Evolutionary conservation across 371 early-diverging fungal genomes (phyloP), one percentile per base, ranked within the genome.

Genomic region (Mycotypha africana): DNA sequence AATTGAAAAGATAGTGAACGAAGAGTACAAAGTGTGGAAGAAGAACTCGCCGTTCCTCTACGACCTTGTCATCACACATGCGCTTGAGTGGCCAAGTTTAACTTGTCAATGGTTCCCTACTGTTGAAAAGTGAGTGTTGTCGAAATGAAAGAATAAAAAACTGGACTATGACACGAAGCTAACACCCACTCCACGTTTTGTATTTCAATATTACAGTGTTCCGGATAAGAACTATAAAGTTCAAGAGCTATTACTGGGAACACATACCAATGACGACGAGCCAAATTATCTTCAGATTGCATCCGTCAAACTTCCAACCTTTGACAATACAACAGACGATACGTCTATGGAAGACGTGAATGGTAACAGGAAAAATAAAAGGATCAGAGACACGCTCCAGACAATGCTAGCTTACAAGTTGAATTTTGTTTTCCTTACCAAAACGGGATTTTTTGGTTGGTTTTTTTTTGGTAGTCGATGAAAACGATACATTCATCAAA

Each of bases 31-130:
- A 67, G 81, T 94, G 55, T 99, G 99, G 99, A 97, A 98, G 64
- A 99, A 98, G 84, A 99, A 99, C 76, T 90, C 95, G 8, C 99
- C 99, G 22, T 98, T 96, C 58, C 82, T 99, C 17, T 99, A 99
- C 67, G 99, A 99, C 69, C 79, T 95, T 45, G 85, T 99, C 21
- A 82, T 98, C 23, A 95, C 98, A n/a, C 97, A 98, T 60, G 94
- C 97, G 16, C 76, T 99, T 15, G 93, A 96, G 56, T 99, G 99
- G 99, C 99, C 99, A 4, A 91, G 96, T 41, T 71, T 99, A 42
- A 97, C 97, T 16, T 87, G 91, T 49, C 98, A 99, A 74, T 99
- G 98, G 98, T 88, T 98, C 54, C 99, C 99, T 14, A 98, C 97
- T 62, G 80, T 95, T 23, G 93, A 94, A 63, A 70, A 77, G 92